phyloP scores from a whole-genome alignment of 495 filamentous ascomycete species.

The Penicillium bialowiezense region DNA sequence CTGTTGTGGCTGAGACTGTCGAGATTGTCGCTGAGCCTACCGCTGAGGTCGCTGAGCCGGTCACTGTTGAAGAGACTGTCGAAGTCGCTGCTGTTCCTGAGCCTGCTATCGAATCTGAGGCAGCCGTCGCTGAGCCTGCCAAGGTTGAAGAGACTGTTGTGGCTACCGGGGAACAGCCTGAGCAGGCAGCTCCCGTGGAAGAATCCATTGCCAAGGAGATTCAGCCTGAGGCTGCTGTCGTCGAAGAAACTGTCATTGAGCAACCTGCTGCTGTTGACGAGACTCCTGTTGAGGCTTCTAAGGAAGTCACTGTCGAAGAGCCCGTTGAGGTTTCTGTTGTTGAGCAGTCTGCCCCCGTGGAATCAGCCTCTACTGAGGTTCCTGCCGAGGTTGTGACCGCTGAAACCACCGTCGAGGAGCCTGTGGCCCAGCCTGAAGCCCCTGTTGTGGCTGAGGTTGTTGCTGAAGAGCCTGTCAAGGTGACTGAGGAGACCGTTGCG shows the following conservation, averaged over 20 bases:
- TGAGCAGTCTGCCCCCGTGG: slow-evolving; percentile 5
- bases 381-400: slow-evolving; percentile 5
- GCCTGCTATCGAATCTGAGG: background rate
- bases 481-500: slow-evolving; percentile 3
- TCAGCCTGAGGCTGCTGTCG: slow-evolving; percentile 5
- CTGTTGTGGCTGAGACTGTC: slow-evolving; percentile 2
- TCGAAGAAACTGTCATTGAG: slow-evolving; percentile 4
- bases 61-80: background rate
- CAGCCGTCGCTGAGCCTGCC: background rate
- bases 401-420: background rate
- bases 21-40: slow-evolving; percentile 4
- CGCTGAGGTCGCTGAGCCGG: background rate
- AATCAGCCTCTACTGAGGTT: slow-evolving; percentile 12
- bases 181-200: background rate
- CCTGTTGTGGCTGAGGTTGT: slow-evolving; percentile 4
- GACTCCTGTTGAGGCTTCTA: background rate
- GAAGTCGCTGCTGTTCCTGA: background rate
- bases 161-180: background rate
- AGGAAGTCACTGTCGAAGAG: background rate
- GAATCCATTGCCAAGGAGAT: slow-evolving; percentile 3
- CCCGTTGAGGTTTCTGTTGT: slow-evolving; percentile 1
- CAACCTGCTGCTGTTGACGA: slow-evolving; percentile 2
- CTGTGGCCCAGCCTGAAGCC: background rate
- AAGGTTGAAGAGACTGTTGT: slow-evolving; percentile 1
- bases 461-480: slow-evolving; percentile 5